Percentiles rank a stretch among this genome's conserved stretches.
These are phyloP conservation scores for Acer saccharum DNA, from an alignment of 345 rosid species.

Conservation along the genomic window DNA sequence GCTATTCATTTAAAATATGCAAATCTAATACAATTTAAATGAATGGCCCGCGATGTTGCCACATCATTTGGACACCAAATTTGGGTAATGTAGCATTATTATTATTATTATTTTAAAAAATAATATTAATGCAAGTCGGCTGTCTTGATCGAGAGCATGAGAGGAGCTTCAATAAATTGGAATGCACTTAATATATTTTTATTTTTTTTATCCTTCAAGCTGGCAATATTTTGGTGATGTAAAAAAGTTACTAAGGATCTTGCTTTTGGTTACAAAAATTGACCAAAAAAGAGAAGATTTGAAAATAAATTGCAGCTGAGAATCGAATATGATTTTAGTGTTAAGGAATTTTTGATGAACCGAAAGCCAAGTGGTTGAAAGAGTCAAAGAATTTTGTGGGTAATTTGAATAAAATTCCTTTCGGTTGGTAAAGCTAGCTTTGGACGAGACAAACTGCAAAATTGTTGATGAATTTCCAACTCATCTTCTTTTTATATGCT, in stretches of 20 bases:
- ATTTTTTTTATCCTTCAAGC: background rate
- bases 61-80: too few relatives aligned
- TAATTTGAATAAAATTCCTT: constrained; percentile 9
- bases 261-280: background rate
- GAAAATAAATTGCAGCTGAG: background rate
- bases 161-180: background rate
- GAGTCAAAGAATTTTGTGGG: constrained; percentile 14
- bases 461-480: background rate
- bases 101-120: too few relatives aligned
- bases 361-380: constrained; percentile 2
- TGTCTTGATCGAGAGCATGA: too few relatives aligned
- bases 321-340: background rate
- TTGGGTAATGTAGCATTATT: too few relatives aligned
- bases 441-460: background rate
- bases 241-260: background rate
- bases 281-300: background rate
- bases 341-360: background rate
- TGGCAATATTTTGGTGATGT: background rate
- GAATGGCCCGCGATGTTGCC: too few relatives aligned
- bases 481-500: background rate
- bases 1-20: too few relatives aligned
- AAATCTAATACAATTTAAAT: too few relatives aligned
- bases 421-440: constrained; percentile 10
- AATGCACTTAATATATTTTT: background rate
- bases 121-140: too few relatives aligned